Conservation (phyloP, 805 yeast species). For the Cyberlindnera euphorbiae region DNA sequence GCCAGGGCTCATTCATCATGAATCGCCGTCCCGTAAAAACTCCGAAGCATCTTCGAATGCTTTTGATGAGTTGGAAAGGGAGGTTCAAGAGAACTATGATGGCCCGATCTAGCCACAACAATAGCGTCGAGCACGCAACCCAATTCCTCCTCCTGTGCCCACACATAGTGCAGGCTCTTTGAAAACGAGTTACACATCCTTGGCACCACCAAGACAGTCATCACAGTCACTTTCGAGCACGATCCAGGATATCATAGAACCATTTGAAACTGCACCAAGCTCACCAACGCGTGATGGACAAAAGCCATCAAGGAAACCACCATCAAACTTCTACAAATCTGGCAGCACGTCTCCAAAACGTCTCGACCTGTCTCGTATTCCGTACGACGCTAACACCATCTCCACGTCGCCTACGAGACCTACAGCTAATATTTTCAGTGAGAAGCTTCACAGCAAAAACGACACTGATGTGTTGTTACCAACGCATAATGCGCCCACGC, state of each 20-base stretch:
- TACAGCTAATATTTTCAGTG: slow-evolving; percentile 1
- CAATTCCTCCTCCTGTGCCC: slow-evolving; percentile 25
- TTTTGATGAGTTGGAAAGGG: slow-evolving; percentile 31
- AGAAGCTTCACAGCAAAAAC: background rate
- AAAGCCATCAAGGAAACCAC: slow-evolving; percentile 23
- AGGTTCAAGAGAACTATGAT: slow-evolving; percentile 28
- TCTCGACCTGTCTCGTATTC: slow-evolving; percentile 14
- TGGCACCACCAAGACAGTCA: slow-evolving; percentile 9
- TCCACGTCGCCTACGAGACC: background rate
- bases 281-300: slow-evolving; percentile 4
- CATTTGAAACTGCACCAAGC: slow-evolving; percentile 2
- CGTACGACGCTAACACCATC: slow-evolving; percentile 22
- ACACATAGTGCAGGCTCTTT: slow-evolving; percentile 20
- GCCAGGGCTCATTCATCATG: no score
- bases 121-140: background rate
- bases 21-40: no score
- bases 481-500: slow-evolving; percentile 42
- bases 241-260: slow-evolving; percentile 20
- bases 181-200: slow-evolving; percentile 8
- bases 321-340: slow-evolving; percentile 13
- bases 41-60: slow-evolving; percentile 12
- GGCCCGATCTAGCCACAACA: slow-evolving; percentile 7
- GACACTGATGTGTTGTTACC: slow-evolving; percentile 31
- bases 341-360: slow-evolving; percentile 16
- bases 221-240: slow-evolving; percentile 17